Base-by-base conservation (phyloP, 441 rosid genomes). In the Theobroma grandiflorum region DNA sequence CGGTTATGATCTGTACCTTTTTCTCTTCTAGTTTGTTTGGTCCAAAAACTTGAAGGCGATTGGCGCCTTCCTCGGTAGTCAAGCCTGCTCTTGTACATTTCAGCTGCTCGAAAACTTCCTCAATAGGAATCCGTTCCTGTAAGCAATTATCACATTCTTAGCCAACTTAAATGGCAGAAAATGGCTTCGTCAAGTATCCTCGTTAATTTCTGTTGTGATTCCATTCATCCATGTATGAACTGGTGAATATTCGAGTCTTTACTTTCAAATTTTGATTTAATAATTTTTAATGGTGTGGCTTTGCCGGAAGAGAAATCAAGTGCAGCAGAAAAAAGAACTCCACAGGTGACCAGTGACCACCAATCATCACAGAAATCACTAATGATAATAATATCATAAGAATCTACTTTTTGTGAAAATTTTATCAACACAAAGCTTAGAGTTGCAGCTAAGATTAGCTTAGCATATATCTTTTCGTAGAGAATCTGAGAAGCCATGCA, bases 1-100 rank as follows among this genome's bases (percentile, higher is more conserved):
- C 40, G 67, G 72, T 73, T 2, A 35, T 43, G 63, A 71, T 65
- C 59, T 22, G 62, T 47, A 92, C 98, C 96, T 90, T 91, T 83
- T 93, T 94, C 89, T 94, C 97, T 86, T 94, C 94, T 16, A 94
- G 90, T 82, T 93, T 94, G 96, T 94, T 94, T 35, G 93, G 97
- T 49, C 97, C 98, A 84, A 93, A 94, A 58, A 90, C 91, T 53
- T 88, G 89, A 38, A 95, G 93, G 88, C 99, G 82, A 80, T 83
- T 71, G 82, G 91, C 87, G 75, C 96, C 99, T 87, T 92, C 96
- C 64, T 90, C 90, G 43, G 89, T 20, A 4, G 90, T 82, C 55
- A 95, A 91, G 74, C 99, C 99, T 85, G 84, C 86, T 74, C 85
- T 87, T 65, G 92, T 73, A 81, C 99, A 95, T 90, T 90, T 93